A percentile compares a stretch with the other conserved stretches of the same genome.
phyloP scores from a whole-genome alignment of 139 green algal genomes.

The Picochlorum sp. region DNA sequence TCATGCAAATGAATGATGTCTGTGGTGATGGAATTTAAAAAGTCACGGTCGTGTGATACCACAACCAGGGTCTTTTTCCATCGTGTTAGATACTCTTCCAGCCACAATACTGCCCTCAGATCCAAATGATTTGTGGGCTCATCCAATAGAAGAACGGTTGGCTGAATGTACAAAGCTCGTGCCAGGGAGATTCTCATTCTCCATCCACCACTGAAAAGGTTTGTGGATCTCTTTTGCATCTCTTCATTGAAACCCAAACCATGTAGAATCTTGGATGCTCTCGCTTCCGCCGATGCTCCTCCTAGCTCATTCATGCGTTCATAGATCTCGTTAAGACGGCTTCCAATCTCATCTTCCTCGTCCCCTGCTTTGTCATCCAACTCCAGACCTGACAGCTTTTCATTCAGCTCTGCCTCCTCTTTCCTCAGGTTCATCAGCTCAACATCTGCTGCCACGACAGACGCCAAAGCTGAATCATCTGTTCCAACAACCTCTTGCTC shows the following conservation, averaged over 20 bases:
- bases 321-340: conserved; percentile 85
- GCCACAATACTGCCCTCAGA: conserved; percentile 81
- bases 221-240: conserved; percentile 80
- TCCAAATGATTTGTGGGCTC: conserved; percentile 99
- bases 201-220: conserved; percentile 86
- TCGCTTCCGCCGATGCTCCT: conserved; percentile 71
- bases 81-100: conserved; percentile 73
- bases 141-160: conserved; percentile 95
- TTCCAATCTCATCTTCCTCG: conserved; percentile 23
- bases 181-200: conserved; percentile 98
- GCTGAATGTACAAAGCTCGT: conserved; percentile 96
- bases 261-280: conserved; percentile 95
- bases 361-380: conserved; percentile 27
- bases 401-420: conserved; percentile 70
- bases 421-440: conserved; percentile 84
- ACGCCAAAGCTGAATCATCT: conserved; percentile 47
- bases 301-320: conserved; percentile 82
- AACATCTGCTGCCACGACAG: conserved; percentile 89
- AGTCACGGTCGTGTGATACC: conserved; percentile 97
- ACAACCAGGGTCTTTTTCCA: conserved; percentile 98
- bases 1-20: conserved; percentile 99
- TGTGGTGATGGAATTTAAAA: conserved; percentile 96
- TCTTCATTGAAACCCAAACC: conserved; percentile 76
- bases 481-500: conserved; percentile 94
- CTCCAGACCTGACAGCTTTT: conserved; percentile 33